These are phyloP conservation scores for Solanum bukasovii DNA, from an alignment of 257 asterid genomes.

Conservation along the genomic window DNA sequence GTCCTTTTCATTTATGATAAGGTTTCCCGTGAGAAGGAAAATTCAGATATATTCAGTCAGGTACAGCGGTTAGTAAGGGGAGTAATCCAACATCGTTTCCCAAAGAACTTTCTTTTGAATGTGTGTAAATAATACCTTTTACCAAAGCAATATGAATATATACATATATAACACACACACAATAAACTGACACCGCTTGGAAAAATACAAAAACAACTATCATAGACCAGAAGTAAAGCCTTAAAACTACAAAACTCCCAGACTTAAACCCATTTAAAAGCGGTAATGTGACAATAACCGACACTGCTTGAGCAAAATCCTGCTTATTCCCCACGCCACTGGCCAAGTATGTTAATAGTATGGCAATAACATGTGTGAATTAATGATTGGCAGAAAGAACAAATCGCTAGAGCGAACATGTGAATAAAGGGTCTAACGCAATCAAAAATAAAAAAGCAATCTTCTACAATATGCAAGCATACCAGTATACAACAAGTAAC, in stretches of 20 bases:
- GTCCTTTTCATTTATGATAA: background rate
- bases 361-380: background rate
- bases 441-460: background rate
- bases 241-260: background rate
- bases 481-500: background rate
- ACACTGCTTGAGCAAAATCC: background rate
- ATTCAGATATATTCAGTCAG: background rate
- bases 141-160: background rate
- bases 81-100: background rate
- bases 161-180: background rate
- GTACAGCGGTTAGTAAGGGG: background rate
- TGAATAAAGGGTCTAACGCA: background rate
- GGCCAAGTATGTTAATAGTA: background rate
- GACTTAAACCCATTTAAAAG: background rate
- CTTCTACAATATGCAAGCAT: background rate
- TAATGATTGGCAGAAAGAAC: background rate
- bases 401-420: background rate
- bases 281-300: background rate
- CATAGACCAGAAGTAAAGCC: background rate
- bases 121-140: background rate
- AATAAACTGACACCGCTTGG: background rate
- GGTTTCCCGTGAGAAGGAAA: background rate
- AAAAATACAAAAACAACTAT: background rate
- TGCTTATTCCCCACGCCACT: background rate
- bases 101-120: background rate